Evolutionary conservation across 179 eudicot species (phyloP), one percentile per base, ranked within the genome.

Genomic region (Carnegiea gigantea): DNA sequence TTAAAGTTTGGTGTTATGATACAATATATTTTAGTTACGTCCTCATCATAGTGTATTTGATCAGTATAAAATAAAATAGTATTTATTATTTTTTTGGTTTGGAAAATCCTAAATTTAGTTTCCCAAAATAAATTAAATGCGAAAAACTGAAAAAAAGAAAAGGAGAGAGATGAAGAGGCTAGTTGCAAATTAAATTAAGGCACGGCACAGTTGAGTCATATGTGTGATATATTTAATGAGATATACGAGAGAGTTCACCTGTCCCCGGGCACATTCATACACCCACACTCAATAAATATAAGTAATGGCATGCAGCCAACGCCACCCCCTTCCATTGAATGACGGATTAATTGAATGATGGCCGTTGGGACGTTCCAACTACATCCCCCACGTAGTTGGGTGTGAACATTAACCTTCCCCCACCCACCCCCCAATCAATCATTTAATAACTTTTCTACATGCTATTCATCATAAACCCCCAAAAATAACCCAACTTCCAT

Each of bases 341-440:
- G n/a, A 0, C 10, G 46, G 10, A 3, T 70, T 36, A 5, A 70
- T 67, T 67, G 46, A 70, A 5, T 51, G 57, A 51, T 3, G 73
- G 12, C 73, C 46, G 73, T 70, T 70, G 73, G 17, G 73, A 70
- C 36, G 73, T 70, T 36, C 73, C 73, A 70, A 70, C 73, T 15
- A 70, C 73, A 70, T 4, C 62, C 1, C 44, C n/a, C 73, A 33
- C 33, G 43, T 70, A 70, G 73, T 70, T 70, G 46, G 43, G 73
- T 70, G 46, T 70, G 9, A 15, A 33, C 73, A 70, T 70, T 36
- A 70, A 70, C 73, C 46, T 70, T 70, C 73, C 73, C 30, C 73
- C 46, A 36, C 73, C 73, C n/a, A 70, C 40, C 73, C 33, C 40
- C 73, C 30, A n/a, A n/a, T 62, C 30, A 62, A 62, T 62, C n/a